Base-by-base conservation (phyloP, 2,329 filamentous ascomycete genomes). In the Fusarium sp. region DNA sequence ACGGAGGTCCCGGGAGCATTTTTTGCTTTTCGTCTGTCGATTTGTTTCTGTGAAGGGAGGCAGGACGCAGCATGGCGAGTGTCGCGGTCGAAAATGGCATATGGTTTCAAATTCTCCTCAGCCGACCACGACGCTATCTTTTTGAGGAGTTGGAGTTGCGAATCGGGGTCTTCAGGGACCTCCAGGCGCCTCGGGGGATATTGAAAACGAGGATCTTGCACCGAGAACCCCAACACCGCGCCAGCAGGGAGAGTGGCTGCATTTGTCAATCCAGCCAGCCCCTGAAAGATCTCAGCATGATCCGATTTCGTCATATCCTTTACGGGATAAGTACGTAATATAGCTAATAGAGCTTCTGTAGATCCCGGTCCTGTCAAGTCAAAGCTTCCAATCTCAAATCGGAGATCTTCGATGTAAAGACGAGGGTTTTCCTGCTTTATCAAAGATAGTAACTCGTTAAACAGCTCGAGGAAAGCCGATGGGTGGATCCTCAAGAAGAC, bases 401-500 rank as follows among this genome's bases (percentile, higher is more conserved):
- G 88, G 38, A 93, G 79, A 75, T 94, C 92, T 74, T 93, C 90
- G 12, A 93, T 83, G 35, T 86, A 87, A 11, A 93, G 84, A 8
- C 84, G 83, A 3, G 91, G 91, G 42, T 86, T 90, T 72, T 89
- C 88, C 68, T 88, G 86, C 76, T 89, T 91, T 22, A 85, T 84
- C 4, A 90, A 80, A 5, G 84, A 84, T 20, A 90, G 76, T 4
- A 94, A 80, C 66, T 92, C 86, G 27, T 90, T 84, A 84, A 93
- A 94, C 0, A 91, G 80, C 73, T 93, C 88, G 4, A 90, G 81
- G 76, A 94, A 95, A 11, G 92, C 92, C 25, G 94, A 92, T 4
- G 96, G 96, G 79, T 98, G 95, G 3, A 95, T 83, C 60, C 95
- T 87, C 56, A 98, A 81, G 62, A 95, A 90, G 2, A 93, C 79